Percentiles rank a stretch among this genome's conserved stretches.
These are phyloP conservation scores for Ceratobasidium sp. DNA, from an alignment of 1,284 basidiomycete genomes.

Conservation along the genomic window DNA sequence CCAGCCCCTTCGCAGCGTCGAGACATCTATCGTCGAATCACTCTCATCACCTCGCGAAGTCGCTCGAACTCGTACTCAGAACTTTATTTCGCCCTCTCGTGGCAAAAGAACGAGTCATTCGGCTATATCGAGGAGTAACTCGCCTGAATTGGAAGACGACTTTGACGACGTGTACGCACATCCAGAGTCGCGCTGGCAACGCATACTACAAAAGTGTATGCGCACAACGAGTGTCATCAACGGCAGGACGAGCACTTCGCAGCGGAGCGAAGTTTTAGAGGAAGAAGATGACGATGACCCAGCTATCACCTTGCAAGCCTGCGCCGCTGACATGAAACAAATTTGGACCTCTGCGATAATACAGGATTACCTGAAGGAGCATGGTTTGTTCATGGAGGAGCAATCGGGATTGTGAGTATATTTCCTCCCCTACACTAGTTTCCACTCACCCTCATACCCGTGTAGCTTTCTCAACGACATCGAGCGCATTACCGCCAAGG, in stretches of 20 bases:
- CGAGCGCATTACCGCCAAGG: slow-evolving; percentile 23
- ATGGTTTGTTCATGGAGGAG: slow-evolving; percentile 30
- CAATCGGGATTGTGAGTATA: slow-evolving; percentile 22
- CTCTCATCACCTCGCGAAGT: slow-evolving; percentile 25
- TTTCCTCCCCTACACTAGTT: not conserved
- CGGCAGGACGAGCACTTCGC: slow-evolving; percentile 10
- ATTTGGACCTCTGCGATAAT: not conserved
- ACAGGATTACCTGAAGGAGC: slow-evolving; percentile 10
- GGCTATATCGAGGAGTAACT: not conserved
- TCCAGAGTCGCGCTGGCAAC: slow-evolving; percentile 27
- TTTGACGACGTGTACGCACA: slow-evolving; percentile 28
- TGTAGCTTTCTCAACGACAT: slow-evolving; percentile 30
- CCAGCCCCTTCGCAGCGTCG: slow-evolving; percentile 27
- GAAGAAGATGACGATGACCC: slow-evolving; percentile 6
- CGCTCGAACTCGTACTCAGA: not conserved
- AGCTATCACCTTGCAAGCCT: slow-evolving; percentile 14
- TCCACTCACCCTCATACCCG: not conserved
- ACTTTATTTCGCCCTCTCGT: not conserved
- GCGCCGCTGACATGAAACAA: slow-evolving; percentile 24
- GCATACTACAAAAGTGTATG: slow-evolving; percentile 27
- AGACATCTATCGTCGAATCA: slow-evolving; percentile 22
- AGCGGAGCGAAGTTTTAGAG: not conserved
- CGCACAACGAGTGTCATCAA: not conserved
- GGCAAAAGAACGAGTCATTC: not conserved
- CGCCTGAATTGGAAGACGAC: slow-evolving; percentile 10